phyloP scores from a whole-genome alignment of 1,139 yeast genomes.

The Lodderomyces orthopsilosis region DNA sequence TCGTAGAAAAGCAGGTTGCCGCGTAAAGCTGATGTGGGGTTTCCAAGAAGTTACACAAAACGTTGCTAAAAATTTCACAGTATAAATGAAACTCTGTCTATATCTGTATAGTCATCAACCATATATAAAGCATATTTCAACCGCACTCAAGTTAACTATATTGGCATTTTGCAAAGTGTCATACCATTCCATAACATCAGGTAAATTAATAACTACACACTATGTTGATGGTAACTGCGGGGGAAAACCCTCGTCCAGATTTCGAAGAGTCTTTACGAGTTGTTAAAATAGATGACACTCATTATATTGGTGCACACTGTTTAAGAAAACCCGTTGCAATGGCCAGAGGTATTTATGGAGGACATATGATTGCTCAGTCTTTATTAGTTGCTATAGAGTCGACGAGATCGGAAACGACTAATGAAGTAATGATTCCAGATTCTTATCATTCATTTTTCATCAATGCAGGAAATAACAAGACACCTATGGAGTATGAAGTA shows the following conservation, averaged over 20 bases:
- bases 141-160: background rate
- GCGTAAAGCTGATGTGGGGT: conserved; percentile 4
- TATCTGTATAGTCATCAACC: background rate
- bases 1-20: background rate
- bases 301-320: conserved; percentile 38
- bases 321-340: conserved; percentile 40
- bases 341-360: conserved; percentile 79
- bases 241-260: conserved; percentile 17
- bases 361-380: conserved; percentile 72
- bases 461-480: conserved; percentile 45
- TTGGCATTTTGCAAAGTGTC: too few species aligned
- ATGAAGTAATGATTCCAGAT: conserved; percentile 30
- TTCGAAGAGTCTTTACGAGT: conserved; percentile 43
- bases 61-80: background rate
- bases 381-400: conserved; percentile 59
- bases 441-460: conserved; percentile 43
- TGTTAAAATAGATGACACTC: conserved; percentile 26
- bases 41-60: background rate
- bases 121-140: background rate
- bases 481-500: conserved; percentile 60
- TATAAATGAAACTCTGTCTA: background rate
- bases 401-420: conserved; percentile 18
- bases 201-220: background rate
- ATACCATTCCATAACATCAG: background rate
- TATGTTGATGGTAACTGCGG: conserved; percentile 10